A percentile compares a stretch with the other conserved stretches of the same genome.
phyloP scores from a whole-genome alignment of 371 early-diverging fungal species.

The Dichotomocladium elegans region DNA sequence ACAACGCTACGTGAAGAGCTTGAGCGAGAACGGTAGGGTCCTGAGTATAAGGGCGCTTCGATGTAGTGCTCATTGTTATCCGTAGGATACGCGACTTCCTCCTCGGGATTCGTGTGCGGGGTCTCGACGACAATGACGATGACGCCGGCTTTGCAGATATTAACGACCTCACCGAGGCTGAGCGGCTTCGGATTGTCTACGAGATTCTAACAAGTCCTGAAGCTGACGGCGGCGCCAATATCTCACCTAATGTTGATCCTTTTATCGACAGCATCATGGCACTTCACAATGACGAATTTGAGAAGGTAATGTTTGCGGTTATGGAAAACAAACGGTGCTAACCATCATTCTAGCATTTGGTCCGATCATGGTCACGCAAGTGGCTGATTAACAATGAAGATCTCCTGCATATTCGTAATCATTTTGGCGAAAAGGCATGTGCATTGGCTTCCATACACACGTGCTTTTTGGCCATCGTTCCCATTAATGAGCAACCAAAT shows the following conservation, averaged over 20 bases:
- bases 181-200: constrained; percentile 71
- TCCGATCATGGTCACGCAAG: constrained; percentile 74
- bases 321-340: neutral
- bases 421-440: constrained; percentile 78
- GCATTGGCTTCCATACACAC: neutral
- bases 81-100: constrained; percentile 64
- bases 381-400: constrained; percentile 70
- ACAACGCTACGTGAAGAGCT: constrained; percentile 13
- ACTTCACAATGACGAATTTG: constrained; percentile 73
- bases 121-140: constrained; percentile 24
- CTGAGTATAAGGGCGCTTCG: neutral
- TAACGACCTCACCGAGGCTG: constrained; percentile 53
- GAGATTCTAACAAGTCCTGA: constrained; percentile 64
- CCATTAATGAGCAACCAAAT: too few species aligned
- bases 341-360: constrained; percentile 44
- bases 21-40: constrained; percentile 23
- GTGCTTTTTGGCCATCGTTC: too few species aligned
- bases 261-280: constrained; percentile 72
- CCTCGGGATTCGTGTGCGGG: constrained; percentile 53
- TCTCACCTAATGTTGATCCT: constrained; percentile 50
- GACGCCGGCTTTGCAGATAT: constrained; percentile 17
- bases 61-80: neutral
- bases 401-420: constrained; percentile 62
- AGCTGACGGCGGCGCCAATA: constrained; percentile 70
- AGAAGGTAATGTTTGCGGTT: constrained; percentile 46